A percentile compares a stretch with the other conserved stretches of the same genome.
Conservation (phyloP, 2,329 filamentous ascomycete genomes). For the Ophiosphaerella korrae region DNA sequence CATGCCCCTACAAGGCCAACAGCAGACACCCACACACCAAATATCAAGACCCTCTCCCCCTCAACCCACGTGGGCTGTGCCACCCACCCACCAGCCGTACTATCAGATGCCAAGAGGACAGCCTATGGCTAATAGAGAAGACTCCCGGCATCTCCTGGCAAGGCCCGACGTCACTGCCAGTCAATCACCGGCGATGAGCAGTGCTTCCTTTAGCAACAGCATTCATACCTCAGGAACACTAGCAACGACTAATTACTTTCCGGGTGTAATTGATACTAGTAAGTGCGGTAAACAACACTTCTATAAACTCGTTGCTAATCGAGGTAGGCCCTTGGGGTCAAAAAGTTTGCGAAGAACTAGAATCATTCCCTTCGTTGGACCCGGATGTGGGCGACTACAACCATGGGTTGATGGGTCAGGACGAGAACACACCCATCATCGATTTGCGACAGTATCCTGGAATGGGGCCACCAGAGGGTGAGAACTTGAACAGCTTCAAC, state of each 20-base stretch:
- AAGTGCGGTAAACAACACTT: slow-evolving; percentile 12
- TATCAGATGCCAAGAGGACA: slow-evolving; percentile 32
- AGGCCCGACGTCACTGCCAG: slow-evolving; percentile 29
- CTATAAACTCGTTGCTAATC: slow-evolving; percentile 20
- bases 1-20: slow-evolving; percentile 32
- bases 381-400: slow-evolving; percentile 45
- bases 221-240: slow-evolving; percentile 25
- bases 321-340: slow-evolving; percentile 45
- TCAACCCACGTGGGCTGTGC: slow-evolving; percentile 41
- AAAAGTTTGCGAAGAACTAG: slow-evolving; percentile 47
- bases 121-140: slow-evolving; percentile 30
- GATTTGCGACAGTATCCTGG: slow-evolving; percentile 46
- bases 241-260: slow-evolving; percentile 41
- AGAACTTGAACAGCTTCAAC: slow-evolving; percentile 40
- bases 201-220: slow-evolving; percentile 23
- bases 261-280: slow-evolving; percentile 46
- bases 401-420: slow-evolving; percentile 43
- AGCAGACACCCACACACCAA: slow-evolving; percentile 27
- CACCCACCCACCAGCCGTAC: slow-evolving; percentile 41
- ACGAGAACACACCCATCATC: slow-evolving; percentile 50
- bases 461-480: slow-evolving; percentile 39
- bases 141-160: slow-evolving; percentile 29
- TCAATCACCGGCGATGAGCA: slow-evolving; percentile 31
- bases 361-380: slow-evolving; percentile 47
- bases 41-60: slow-evolving; percentile 40